phyloP scores from a whole-genome alignment of 306 rosid species.

The Pterocarpus santalinus region DNA sequence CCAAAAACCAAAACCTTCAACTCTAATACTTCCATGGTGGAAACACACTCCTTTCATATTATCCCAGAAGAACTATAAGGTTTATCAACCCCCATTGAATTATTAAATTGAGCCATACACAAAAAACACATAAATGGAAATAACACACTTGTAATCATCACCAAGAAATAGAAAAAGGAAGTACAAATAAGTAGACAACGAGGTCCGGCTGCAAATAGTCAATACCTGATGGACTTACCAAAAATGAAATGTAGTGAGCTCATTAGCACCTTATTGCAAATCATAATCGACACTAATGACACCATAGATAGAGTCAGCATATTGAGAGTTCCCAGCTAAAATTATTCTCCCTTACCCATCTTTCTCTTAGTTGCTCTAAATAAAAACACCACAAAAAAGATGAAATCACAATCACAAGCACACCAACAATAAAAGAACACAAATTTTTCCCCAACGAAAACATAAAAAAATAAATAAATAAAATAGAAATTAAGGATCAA shows the following conservation, averaged over 20 bases:
- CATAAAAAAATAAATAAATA: neutral
- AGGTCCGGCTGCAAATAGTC: neutral
- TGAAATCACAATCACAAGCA: neutral
- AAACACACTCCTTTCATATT: neutral
- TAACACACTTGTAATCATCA: too few relatives aligned
- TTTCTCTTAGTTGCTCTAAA: slow-evolving; percentile 42
- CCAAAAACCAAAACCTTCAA: too few relatives aligned
- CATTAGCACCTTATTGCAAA: slow-evolving; percentile 71
- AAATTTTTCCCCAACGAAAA: neutral
- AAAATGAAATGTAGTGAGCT: slow-evolving; percentile 77
- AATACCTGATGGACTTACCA: slow-evolving; percentile 56
- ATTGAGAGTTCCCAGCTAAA: slow-evolving; percentile 80
- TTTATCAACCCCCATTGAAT: slow-evolving; percentile 5
- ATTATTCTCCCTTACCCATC: slow-evolving; percentile 76
- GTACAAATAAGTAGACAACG: slow-evolving; percentile 1
- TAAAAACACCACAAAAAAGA: neutral
- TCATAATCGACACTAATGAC: too few relatives aligned
- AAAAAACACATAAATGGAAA: too few relatives aligned
- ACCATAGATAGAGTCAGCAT: slow-evolving; percentile 65
- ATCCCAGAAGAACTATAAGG: neutral
- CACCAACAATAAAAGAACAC: slow-evolving; percentile 4
- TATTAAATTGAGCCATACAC: too few relatives aligned
- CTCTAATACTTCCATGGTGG: neutral
- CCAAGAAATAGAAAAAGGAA: neutral
- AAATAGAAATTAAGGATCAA: neutral